Conservation (phyloP, 106 monocot species). For the Acorus gramineus region DNA sequence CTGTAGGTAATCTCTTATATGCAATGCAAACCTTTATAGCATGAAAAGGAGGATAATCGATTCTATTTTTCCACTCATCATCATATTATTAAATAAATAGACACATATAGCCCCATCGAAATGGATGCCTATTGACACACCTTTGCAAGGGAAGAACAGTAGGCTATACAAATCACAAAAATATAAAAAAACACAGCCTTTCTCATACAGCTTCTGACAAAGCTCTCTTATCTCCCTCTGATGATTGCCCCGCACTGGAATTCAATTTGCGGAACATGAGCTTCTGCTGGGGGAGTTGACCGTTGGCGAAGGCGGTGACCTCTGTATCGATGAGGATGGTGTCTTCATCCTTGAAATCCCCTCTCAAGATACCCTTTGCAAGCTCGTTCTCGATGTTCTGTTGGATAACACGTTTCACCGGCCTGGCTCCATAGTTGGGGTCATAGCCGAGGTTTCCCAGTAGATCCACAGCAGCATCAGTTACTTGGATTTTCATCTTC, state of each 20-base stretch:
- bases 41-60: no score
- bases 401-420: conserved; percentile 95
- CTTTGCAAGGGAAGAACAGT: no score
- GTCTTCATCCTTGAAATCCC: conserved; percentile 92
- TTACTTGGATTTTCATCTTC: conserved; percentile 68
- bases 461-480: conserved; percentile 61
- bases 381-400: conserved; percentile 90
- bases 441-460: conserved; percentile 90
- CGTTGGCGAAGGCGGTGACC: conserved; percentile 68
- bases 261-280: conserved; percentile 46
- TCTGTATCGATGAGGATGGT: conserved; percentile 68
- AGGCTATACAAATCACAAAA: no score
- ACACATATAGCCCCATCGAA: no score
- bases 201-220: conserved; percentile 4
- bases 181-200: no score
- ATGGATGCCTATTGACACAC: no score
- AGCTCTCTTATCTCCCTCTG: conserved; percentile 33
- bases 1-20: no score
- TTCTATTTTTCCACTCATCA: no score
- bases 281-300: conserved; percentile 81
- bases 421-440: conserved; percentile 96
- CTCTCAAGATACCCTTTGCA: conserved; percentile 86
- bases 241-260: conserved; percentile 16
- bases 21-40: no score
- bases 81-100: no score